Base-by-base conservation (phyloP, 768 basidiomycete genomes). In the Suillus lakei region DNA sequence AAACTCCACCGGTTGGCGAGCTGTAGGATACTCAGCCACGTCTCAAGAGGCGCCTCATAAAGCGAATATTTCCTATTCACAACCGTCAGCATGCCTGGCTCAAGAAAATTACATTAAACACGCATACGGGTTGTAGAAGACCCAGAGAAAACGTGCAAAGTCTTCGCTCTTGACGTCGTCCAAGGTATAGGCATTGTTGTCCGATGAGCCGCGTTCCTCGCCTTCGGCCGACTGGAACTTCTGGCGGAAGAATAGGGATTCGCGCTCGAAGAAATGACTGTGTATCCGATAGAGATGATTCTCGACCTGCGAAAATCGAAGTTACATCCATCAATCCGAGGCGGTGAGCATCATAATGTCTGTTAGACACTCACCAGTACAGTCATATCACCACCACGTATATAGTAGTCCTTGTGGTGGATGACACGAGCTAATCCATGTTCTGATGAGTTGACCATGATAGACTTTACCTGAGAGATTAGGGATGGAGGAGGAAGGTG, bases 41-140 rank as follows among this genome's bases (percentile, higher is more conserved):
- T 79, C 0, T 80, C 74, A 1, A 76, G 70, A 0, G 80, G 71
- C 2, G 81, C 82, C 4, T 80, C 74, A 51, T 82, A 82, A 2
- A 76, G 53, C 0, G 78, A 81, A 66, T 80, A 78, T 74, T 72
- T 76, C 5, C 79, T 80, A 64, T 32, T 50, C 39, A 56, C 23
- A 41, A 63, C 66, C 4, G 63, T 65, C 23, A 46, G 60, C 39
- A 18, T 21, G 30, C 21, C 46, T 34, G 43, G 38, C 7, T 28
- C 12, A 2, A 62, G 12, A 13, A 60, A 23, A 7, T n/a, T 1
- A 21, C 2, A 58, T 59, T 0, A 21, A 38, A 23, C 36, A 8
- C 41, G 78, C 86, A 62, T 66, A 89, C 89, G 82, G 78, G 61
- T 88, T 88, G 60, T 90, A 90, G 58, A 90, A 87, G 0, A 89